phyloP scores from a whole-genome alignment of 2,329 filamentous ascomycete species.

The Pseudonectria buxi region DNA sequence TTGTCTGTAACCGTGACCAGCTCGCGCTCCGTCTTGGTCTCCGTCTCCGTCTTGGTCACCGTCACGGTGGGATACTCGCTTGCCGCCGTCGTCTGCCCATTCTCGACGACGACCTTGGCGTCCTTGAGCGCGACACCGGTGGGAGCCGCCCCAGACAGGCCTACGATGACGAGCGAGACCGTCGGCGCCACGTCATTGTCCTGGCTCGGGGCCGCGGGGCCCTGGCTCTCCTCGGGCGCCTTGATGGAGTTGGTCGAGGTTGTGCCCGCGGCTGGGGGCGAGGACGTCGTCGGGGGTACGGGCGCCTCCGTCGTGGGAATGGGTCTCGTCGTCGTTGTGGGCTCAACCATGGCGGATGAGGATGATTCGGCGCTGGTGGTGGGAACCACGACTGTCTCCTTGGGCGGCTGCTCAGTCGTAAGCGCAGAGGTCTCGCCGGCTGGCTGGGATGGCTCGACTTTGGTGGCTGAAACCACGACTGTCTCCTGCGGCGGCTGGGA shows the following conservation, averaged over 20 bases:
- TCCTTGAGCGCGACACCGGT: constrained; percentile 5
- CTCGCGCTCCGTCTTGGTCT: constrained; percentile 24
- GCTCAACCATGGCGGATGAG: not conserved
- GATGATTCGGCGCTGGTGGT: not conserved
- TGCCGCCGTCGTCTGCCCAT: constrained; percentile 17
- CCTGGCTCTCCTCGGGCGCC: constrained; percentile 11
- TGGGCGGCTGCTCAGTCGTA: constrained; percentile 1
- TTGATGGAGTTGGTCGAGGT: constrained; percentile 24
- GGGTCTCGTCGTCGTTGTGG: not conserved
- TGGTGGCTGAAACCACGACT: not conserved
- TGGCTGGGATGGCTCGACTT: too few relatives aligned
- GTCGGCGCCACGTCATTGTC: not conserved
- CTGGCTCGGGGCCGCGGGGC: not conserved
- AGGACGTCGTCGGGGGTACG: constrained; percentile 6
- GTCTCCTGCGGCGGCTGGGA: not conserved
- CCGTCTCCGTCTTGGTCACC: constrained; percentile 31
- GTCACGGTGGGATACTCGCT: constrained; percentile 22
- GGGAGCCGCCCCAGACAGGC: not conserved
- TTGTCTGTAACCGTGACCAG: constrained; percentile 21
- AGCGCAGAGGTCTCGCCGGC: constrained; percentile 1
- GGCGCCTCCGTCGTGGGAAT: constrained; percentile 6
- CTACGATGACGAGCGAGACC: too few relatives aligned
- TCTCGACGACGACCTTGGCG: constrained; percentile 9
- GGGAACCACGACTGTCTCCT: too few relatives aligned
- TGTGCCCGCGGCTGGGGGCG: constrained; percentile 9